These are phyloP conservation scores for Astrothelium macrocarpum DNA, from an alignment of 495 filamentous ascomycete genomes.

Conservation along the genomic window DNA sequence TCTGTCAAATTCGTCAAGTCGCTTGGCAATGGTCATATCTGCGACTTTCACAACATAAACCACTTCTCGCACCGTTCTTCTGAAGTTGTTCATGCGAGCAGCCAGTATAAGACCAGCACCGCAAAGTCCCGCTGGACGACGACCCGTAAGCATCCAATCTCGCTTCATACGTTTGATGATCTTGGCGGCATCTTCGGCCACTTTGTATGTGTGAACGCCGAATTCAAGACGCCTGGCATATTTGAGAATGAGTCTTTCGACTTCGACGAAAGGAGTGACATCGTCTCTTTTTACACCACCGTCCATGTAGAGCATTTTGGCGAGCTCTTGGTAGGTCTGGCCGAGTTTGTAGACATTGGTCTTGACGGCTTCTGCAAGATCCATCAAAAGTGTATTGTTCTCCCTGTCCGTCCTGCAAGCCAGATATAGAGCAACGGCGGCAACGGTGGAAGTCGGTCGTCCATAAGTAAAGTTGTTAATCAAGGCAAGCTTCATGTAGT, in stretches of 20 bases:
- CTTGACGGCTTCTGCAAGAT: slow-evolving; percentile 69
- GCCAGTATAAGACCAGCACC: slow-evolving; percentile 91
- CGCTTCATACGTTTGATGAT: slow-evolving; percentile 86
- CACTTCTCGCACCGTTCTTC: slow-evolving; percentile 80
- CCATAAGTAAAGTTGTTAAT: slow-evolving; percentile 78
- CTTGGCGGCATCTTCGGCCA: slow-evolving; percentile 74
- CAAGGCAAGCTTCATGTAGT: slow-evolving; percentile 69
- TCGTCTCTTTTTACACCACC: slow-evolving; percentile 32
- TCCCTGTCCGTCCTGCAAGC: slow-evolving; percentile 60
- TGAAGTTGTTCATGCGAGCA: slow-evolving; percentile 94
- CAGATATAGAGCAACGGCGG: slow-evolving; percentile 78
- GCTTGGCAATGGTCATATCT: slow-evolving; percentile 78
- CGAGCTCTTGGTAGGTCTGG: slow-evolving; percentile 66
- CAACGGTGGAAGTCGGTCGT: slow-evolving; percentile 71
- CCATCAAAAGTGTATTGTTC: slow-evolving; percentile 74
- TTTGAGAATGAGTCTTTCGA: slow-evolving; percentile 79
- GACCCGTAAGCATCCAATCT: slow-evolving; percentile 92
- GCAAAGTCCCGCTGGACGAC: slow-evolving; percentile 86
- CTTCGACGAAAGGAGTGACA: slow-evolving; percentile 49
- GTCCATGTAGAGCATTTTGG: slow-evolving; percentile 51
- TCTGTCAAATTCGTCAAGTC: slow-evolving; percentile 78
- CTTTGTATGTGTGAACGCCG: slow-evolving; percentile 59
- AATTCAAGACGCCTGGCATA: slow-evolving; percentile 89
- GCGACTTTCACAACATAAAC: slow-evolving; percentile 95
- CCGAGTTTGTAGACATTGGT: slow-evolving; percentile 89